phyloP scores from a whole-genome alignment of 208 protist genomes.

The Novymonas esmeraldas region DNA sequence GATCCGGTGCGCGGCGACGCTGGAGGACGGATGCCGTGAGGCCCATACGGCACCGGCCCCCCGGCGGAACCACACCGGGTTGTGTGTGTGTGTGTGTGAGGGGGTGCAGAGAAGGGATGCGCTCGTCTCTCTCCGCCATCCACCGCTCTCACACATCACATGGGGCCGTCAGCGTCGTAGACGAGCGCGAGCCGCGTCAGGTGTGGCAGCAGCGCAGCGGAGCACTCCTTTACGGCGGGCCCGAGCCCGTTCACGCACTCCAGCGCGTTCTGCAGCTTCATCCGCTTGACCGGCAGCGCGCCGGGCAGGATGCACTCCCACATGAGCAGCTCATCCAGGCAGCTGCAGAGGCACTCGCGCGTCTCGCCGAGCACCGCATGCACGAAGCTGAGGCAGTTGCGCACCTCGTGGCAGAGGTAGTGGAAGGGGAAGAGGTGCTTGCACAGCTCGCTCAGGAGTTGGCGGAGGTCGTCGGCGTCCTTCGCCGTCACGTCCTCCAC shows the following conservation, averaged over 20 bases:
- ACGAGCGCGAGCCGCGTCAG: slow-evolving; percentile 48
- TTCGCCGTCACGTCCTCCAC: slow-evolving; percentile 36
- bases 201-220: slow-evolving; percentile 42
- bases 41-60: no score
- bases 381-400: slow-evolving; percentile 82
- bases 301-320: slow-evolving; percentile 87
- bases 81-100: no score
- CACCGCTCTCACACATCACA: neutral
- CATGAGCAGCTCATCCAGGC: slow-evolving; percentile 76
- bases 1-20: no score
- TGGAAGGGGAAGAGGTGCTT: slow-evolving; percentile 74
- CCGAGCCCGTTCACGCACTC: slow-evolving; percentile 35
- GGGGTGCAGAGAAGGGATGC: no score
- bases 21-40: no score
- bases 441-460: slow-evolving; percentile 45
- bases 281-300: slow-evolving; percentile 75
- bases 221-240: neutral
- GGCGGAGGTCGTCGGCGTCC: slow-evolving; percentile 44
- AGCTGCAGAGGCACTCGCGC: slow-evolving; percentile 45
- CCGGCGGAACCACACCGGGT: no score
- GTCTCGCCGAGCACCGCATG: slow-evolving; percentile 70
- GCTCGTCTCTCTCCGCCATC: no score
- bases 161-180: slow-evolving; percentile 48
- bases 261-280: slow-evolving; percentile 80
- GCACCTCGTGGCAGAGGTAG: slow-evolving; percentile 84